Base-by-base conservation (phyloP, 257 asterid species). In the Jacaranda mimosifolia region DNA sequence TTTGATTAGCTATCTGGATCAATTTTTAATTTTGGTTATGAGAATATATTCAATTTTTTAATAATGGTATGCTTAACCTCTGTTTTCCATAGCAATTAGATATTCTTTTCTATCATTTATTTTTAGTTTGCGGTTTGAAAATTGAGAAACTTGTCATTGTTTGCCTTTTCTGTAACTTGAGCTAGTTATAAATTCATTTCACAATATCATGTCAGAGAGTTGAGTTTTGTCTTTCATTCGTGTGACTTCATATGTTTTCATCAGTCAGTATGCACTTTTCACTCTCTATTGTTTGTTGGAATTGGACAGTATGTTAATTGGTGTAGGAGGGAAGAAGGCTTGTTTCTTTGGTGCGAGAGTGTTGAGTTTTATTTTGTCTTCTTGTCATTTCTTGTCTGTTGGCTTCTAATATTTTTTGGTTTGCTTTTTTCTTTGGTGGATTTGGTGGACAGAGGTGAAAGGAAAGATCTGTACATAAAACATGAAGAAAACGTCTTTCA, bases 401-500 rank as follows among this genome's bases (percentile, higher is more conserved):
- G 68, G 64, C 49, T 52, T 70, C 80, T 85, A 73, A 80, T 77
- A 17, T 35, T 73, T 11, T 83, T 63, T 70, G 21, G 65, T 42
- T 80, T 75, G 55, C 49, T 74, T 80, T 65, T 58, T 59, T 63
- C 21, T 43, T 77, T 68, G 63, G 71, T 77, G 77, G 77, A 14
- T 78, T 85, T 85, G 68, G 77, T 17, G 68, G 72, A 76, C 59
- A 79, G 86, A 83, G 84, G 86, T 79, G 63, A 80, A 42, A 80
- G 75, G 81, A 80, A 85, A 77, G 72, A 38, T 74, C 75, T 76
- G 75, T 74, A 39, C 63, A 71, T 72, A 56, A 26, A 85, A 68
- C 82, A 82, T 85, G 94, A 85, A 72, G 86, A 75, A 63, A 80
- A 67, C 64, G 71, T 76, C 82, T 46, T 58, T 56, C 65, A 84